These are phyloP conservation scores for Hymenoscyphus repandus DNA, from an alignment of 2,329 filamentous ascomycete species.

Conservation along the genomic window DNA sequence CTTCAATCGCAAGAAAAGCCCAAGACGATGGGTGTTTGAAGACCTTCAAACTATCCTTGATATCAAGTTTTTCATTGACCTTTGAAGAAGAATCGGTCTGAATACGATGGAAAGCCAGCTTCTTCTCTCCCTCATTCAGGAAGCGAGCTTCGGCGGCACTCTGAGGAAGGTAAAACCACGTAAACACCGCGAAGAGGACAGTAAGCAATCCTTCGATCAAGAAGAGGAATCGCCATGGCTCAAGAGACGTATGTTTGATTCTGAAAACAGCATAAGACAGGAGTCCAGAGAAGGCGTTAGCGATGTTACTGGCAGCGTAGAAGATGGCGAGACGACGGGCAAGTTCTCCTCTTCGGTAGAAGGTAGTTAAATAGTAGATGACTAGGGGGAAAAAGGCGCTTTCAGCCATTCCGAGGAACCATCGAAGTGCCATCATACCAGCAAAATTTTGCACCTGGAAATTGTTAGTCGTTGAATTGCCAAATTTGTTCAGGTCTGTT, in stretches of 20 bases:
- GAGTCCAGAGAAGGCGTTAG: conserved; percentile 53
- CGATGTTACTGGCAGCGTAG: conserved; percentile 71
- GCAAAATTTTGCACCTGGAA: conserved; percentile 53
- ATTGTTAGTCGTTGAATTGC: background rate
- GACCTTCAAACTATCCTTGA: conserved; percentile 46
- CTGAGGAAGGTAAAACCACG: conserved; percentile 33
- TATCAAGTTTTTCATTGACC: conserved; percentile 47
- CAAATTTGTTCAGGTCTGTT: background rate
- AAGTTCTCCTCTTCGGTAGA: conserved; percentile 67
- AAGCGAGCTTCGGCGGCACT: conserved; percentile 29
- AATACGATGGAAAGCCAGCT: conserved; percentile 31
- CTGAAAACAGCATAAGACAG: conserved; percentile 42
- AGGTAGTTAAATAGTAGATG: conserved; percentile 51
- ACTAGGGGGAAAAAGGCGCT: conserved; percentile 66
- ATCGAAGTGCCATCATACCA: conserved; percentile 61
- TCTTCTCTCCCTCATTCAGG: conserved; percentile 29
- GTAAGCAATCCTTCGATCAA: conserved; percentile 37
- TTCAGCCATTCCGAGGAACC: conserved; percentile 64
- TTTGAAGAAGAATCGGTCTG: conserved; percentile 58
- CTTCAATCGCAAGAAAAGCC: conserved; percentile 46
- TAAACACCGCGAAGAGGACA: conserved; percentile 30
- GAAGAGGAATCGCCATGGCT: conserved; percentile 48
- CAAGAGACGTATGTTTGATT: conserved; percentile 42
- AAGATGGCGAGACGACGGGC: conserved; percentile 67
- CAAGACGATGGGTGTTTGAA: conserved; percentile 42